Evolutionary conservation across 805 yeast genomes (phyloP).

Genomic region (Zygoascus tannicola): DNA sequence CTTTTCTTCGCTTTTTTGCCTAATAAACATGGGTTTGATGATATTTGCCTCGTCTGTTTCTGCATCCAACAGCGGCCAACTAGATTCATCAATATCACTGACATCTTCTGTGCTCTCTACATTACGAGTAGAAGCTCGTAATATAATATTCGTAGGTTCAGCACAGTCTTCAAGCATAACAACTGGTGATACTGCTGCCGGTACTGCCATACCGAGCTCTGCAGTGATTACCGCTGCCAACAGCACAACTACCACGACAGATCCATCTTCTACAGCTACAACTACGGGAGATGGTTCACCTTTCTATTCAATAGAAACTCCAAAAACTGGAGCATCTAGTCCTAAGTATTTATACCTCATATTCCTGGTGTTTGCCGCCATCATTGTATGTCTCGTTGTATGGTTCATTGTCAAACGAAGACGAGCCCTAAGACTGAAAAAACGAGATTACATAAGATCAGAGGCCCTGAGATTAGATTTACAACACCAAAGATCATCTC

Average conservation of each 20-base stretch:
- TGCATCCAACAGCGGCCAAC: too few species aligned
- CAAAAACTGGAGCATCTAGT: neutral
- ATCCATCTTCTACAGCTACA: neutral
- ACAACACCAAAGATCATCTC: neutral
- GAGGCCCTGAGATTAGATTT: constrained; percentile 18
- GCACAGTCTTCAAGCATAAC: neutral
- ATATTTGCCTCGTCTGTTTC: too few species aligned
- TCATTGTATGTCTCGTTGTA: constrained; percentile 13
- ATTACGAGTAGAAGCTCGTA: neutral
- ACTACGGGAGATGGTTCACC: constrained; percentile 9
- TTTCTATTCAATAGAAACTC: constrained; percentile 9
- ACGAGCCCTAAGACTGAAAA: constrained; percentile 10
- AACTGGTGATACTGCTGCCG: too few species aligned
- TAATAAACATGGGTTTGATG: too few species aligned
- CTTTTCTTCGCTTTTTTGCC: too few species aligned
- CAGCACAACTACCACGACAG: neutral
- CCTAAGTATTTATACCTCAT: constrained; percentile 17
- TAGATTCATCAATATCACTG: too few species aligned
- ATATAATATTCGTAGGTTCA: constrained; percentile 6
- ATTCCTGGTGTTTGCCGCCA: constrained; percentile 16
- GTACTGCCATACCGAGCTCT: constrained; percentile 1
- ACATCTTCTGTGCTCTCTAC: too few species aligned
- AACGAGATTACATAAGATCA: constrained; percentile 11
- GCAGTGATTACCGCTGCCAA: constrained; percentile 2
- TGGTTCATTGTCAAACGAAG: constrained; percentile 14